Conservation (phyloP, 169 alveolate species). For the Babesia caballi region DNA sequence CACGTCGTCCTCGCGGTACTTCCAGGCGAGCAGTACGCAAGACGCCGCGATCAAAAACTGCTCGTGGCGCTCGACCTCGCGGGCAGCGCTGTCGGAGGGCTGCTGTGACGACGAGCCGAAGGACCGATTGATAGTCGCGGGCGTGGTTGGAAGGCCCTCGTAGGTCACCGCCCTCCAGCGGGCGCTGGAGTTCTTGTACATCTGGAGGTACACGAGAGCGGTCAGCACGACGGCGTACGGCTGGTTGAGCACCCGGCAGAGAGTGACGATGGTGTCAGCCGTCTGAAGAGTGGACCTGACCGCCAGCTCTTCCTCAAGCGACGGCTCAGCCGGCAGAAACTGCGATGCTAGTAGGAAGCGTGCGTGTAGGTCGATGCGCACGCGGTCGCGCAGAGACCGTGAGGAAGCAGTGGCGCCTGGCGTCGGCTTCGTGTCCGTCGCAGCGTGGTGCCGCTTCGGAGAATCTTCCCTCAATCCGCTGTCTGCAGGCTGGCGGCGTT, state of each 20-base stretch:
- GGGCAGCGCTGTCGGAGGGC: background rate
- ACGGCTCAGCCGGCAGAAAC: background rate
- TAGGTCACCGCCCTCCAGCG: conserved; percentile 1
- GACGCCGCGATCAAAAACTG: conserved; percentile 56
- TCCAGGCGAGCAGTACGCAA: conserved; percentile 65
- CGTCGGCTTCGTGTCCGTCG: background rate
- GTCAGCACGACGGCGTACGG: conserved; percentile 44
- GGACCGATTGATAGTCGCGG: background rate
- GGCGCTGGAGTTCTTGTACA: conserved; percentile 55
- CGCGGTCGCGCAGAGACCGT: background rate
- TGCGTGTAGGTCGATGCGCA: background rate
- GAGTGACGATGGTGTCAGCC: conserved; percentile 32
- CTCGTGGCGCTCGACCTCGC: conserved; percentile 27
- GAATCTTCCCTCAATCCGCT: background rate
- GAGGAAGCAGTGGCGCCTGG: background rate
- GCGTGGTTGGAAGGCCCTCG: background rate
- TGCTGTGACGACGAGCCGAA: background rate
- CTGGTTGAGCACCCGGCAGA: conserved; percentile 31
- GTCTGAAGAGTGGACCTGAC: background rate
- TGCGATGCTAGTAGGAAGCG: conserved; percentile 26
- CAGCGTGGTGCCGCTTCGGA: background rate
- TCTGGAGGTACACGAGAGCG: conserved; percentile 53
- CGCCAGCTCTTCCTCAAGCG: background rate
- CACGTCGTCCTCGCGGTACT: conserved; percentile 56
- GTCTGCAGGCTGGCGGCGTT: background rate